These are phyloP conservation scores for Taphrina populina DNA, from an alignment of 1,139 yeast genomes.

Conservation along the genomic window DNA sequence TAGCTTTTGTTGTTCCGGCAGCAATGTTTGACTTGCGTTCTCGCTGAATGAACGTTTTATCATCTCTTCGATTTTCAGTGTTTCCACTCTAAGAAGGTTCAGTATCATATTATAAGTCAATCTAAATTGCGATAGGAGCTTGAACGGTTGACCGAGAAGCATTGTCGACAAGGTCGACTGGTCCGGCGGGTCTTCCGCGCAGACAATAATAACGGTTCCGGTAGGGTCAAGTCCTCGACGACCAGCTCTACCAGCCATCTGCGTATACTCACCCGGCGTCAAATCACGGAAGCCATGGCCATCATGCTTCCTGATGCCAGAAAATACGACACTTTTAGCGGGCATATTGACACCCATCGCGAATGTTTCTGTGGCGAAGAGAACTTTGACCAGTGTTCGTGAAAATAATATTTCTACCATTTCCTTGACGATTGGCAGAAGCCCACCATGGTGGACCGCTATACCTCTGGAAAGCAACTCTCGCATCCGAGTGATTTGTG, in stretches of 20 bases:
- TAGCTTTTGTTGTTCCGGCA: slow-evolving; percentile 79
- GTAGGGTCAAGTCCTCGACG: slow-evolving; percentile 91
- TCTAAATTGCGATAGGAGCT: slow-evolving; percentile 85
- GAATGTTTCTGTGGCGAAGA: slow-evolving; percentile 96
- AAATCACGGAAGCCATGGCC: slow-evolving; percentile 78
- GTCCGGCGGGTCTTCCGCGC: slow-evolving; percentile 60
- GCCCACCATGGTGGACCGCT: slow-evolving; percentile 96
- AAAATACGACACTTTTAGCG: slow-evolving; percentile 91
- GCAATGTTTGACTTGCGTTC: slow-evolving; percentile 75
- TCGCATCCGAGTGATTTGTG: slow-evolving; percentile 79
- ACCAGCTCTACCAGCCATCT: slow-evolving; percentile 99
- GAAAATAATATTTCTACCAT: slow-evolving; percentile 90
- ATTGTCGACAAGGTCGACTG: slow-evolving; percentile 62
- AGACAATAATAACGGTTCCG: slow-evolving; percentile 95
- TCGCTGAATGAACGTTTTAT: slow-evolving; percentile 93
- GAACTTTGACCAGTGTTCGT: slow-evolving; percentile 76
- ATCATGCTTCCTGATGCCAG: slow-evolving; percentile 82
- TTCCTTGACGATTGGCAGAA: slow-evolving; percentile 91
- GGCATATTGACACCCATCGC: slow-evolving; percentile 98
- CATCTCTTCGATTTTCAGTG: slow-evolving; percentile 93
- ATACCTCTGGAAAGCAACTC: slow-evolving; percentile 86
- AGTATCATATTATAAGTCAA: slow-evolving; percentile 93
- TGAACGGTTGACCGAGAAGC: slow-evolving; percentile 83
- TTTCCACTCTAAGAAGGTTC: slow-evolving; percentile 86
- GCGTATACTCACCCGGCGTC: slow-evolving; percentile 94